Evolutionary conservation across 1,284 basidiomycete species (phyloP), one percentile per base, ranked within the genome.

Genomic region (Pisolithus thermaeus): DNA sequence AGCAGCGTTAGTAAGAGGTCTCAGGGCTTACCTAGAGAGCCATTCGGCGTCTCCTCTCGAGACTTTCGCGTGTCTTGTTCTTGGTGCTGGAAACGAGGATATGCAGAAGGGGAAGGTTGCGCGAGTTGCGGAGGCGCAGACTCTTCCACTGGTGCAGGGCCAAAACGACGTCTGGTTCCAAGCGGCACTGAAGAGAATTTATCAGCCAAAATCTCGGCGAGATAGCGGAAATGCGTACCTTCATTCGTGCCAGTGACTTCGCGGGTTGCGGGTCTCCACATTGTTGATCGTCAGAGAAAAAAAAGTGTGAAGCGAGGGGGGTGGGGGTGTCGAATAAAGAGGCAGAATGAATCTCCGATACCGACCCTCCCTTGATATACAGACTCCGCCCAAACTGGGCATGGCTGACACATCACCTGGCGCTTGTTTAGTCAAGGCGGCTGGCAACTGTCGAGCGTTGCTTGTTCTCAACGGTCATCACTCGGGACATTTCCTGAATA

Each of bases 231-330:
- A 46, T 16, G 67, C 74, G 53, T 42, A 85, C 87, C 86, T 32
- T 90, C 87, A 56, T 90, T 90, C n/a, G 87, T 90, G 54, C 87
- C 87, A 35, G 86, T 86, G 42, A 90, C 85, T 70, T 88, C 83
- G 55, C 82, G 80, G 56, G 88, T 91, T 56, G 90, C 90, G 54
- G 88, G 89, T 73, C 87, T 84, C 90, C 90, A 93, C 90, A 93
- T 92, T 56, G 49, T 66, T 46, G 46, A 79, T 77, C 51, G 47
- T 63, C 59, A 56, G 48, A 39, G 23, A 44, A 35, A 7, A 42
- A n/a, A 46, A 47, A 56, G 50, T 36, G 51, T 47, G 50, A 41
- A 44, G 53, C 11, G 28, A 30, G 7, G 28, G n/a, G n/a, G n/a
- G n/a, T n/a, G 7, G 11, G 28, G 28, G 28, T 30, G 52, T 40